Evolutionary conservation across 1,284 basidiomycete species (phyloP), one percentile per base, ranked within the genome.

Genomic region (Phylloboletellus chloephorus): DNA sequence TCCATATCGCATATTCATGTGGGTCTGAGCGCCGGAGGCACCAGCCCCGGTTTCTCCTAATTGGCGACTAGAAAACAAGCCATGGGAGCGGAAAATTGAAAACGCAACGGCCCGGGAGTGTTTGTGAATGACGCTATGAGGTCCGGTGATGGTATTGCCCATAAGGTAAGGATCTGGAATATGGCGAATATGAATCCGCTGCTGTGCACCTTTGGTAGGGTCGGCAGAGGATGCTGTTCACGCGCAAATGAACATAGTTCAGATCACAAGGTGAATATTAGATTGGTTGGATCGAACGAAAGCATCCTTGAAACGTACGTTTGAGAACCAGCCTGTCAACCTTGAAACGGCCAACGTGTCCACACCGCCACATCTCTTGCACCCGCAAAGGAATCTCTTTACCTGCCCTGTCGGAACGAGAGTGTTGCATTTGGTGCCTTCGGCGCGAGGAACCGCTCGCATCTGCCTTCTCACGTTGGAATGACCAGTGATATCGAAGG

Each of bases 51-150:
- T 10, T 16, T 44, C 40, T 16, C 44, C 53, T 15, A 31, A 7
- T 2, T 44, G 42, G 10, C 52, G 56, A 29, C 35, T 49, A 47
- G 51, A 40, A 32, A 66, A 64, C 6, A 73, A 53, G 24, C 63
- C 67, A 56, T 82, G 78, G 34, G 74, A 73, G 34, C 83, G 75
- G 59, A 81, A 81, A 43, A 88, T 75, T 1, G 82, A 84, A 60
- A 87, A 88, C 1, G 82, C 85, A 21, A 75, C 61, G 4, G 81
- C 81, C 42, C 79, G 77, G 2, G 85, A 87, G 54, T 88, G 85
- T 48, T 84, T 84, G 58, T 88, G 85, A 29, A 88, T 75, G 42
- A 82, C 78, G 16, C 76, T 71, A 24, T 70, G 67, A 1, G 84
- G 84, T 1, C 81, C 80, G 31, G 72, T 71, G 11, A 61, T 64